These are phyloP conservation scores for Patellifolia procumbens DNA, from an alignment of 179 eudicot genomes.

Conservation along the genomic window DNA sequence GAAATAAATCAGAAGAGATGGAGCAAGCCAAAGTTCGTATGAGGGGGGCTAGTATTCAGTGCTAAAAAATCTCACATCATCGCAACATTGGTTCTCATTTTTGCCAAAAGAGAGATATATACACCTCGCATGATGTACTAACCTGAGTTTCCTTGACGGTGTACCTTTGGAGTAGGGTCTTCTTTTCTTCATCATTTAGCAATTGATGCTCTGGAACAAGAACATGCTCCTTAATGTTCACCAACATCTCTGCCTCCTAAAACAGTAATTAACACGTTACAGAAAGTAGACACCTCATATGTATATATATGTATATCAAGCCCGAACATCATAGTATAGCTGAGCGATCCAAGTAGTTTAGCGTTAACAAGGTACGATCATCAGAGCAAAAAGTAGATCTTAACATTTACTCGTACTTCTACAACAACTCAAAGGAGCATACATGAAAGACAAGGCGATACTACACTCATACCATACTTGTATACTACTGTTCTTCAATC, in stretches of 20 bases:
- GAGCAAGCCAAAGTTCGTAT: neutral
- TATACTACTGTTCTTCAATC: too few species aligned
- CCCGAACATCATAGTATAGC: neutral
- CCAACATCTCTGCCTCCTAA: slow-evolving; percentile 80
- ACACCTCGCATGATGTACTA: slow-evolving; percentile 14
- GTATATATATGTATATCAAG: neutral
- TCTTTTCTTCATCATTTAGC: slow-evolving; percentile 72
- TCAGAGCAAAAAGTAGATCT: neutral
- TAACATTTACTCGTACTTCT: too few species aligned
- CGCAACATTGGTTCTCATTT: neutral
- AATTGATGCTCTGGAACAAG: slow-evolving; percentile 87
- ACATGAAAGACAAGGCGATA: too few species aligned
- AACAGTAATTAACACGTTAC: neutral
- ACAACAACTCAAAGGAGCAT: too few species aligned
- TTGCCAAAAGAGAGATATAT: neutral
- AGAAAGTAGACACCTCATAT: neutral
- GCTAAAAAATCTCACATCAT: neutral
- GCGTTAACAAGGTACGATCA: neutral
- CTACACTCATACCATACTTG: neutral
- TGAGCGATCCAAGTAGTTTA: neutral
- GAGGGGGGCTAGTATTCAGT: too few species aligned
- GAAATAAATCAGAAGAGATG: neutral
- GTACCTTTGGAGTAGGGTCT: slow-evolving; percentile 74
- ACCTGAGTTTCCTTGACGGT: slow-evolving; percentile 94
- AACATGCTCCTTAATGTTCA: slow-evolving; percentile 78